Base-by-base conservation (phyloP, 208 protist species). In the Trypanosoma grayi region DNA sequence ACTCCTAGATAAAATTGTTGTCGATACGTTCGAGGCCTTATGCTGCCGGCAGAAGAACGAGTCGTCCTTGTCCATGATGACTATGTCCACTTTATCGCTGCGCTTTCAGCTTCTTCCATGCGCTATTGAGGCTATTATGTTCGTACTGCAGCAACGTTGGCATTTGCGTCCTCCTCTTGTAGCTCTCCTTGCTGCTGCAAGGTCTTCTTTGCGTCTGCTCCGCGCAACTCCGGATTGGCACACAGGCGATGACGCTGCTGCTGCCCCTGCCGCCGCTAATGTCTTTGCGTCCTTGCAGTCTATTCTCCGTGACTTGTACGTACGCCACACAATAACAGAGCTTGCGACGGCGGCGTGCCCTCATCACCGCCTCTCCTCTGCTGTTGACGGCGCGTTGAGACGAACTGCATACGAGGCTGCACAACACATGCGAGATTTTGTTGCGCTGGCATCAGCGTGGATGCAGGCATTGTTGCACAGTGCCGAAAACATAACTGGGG, bases 251-350 rank as follows among this genome's bases (percentile, higher is more conserved):
- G 36, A 37, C 34, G 13, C 11, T 60, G 31, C 4, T 11, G n/a
- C 48, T 64, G 20, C 11, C 31, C 10, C 24, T 1, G 27, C 28
- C 0, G 0, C 13, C n/a, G 10, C 51, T 44, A 20, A 50, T 5
- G 34, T 28, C 10, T 14, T 61, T 52, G 16, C 14, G 27, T 46
- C 46, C 4, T 30, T 61, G 9, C 45, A 70, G 1, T 18, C 28
- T 18, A 50, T 56, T 48, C 46, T 62, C 25, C 30, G 10, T 27
- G 14, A 4, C 16, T 70, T 68, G 39, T 47, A 68, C 34, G 31
- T 45, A 33, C 16, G 52, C 4, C 53, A 55, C 11, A 25, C 33
- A 2, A n/a, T 54, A n/a, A 8, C 18, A 1, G 28, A 53, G 18
- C 52, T 68, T 13, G 31, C 50, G 0, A 30, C 27, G 5, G 28